A percentile compares a stretch with the other conserved stretches of the same genome.
These are phyloP conservation scores for Tetracladium maxilliforme DNA, from an alignment of 2,329 filamentous ascomycete genomes.

Conservation along the genomic window DNA sequence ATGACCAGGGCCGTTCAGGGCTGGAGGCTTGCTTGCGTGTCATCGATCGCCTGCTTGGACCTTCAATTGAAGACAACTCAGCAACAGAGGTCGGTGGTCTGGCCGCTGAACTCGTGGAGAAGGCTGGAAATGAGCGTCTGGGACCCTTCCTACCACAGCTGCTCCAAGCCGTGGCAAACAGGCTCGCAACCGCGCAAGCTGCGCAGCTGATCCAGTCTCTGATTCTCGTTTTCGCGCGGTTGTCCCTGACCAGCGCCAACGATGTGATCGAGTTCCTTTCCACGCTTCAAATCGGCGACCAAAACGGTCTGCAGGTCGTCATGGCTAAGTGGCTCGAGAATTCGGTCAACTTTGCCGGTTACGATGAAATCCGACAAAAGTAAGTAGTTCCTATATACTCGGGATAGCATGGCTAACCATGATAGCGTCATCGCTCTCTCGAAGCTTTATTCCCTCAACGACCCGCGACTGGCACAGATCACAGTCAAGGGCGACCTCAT, in stretches of 20 bases:
- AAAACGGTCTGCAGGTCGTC: conserved; percentile 79
- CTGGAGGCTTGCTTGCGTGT: conserved; percentile 83
- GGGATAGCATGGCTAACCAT: conserved; percentile 14
- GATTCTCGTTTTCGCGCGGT: conserved; percentile 84
- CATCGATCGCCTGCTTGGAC: conserved; percentile 77
- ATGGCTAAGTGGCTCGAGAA: conserved; percentile 95
- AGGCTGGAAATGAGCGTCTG: conserved; percentile 79
- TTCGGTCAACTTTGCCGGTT: conserved; percentile 92
- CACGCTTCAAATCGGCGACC: conserved; percentile 63
- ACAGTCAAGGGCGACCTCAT: conserved; percentile 88
- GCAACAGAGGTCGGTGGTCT: conserved; percentile 93
- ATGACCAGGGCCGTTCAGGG: conserved; percentile 65
- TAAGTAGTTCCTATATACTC: conserved; percentile 25
- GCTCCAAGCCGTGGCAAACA: conserved; percentile 73
- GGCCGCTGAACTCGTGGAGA: conserved; percentile 88
- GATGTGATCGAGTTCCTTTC: conserved; percentile 89
- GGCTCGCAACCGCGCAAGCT: conserved; percentile 68
- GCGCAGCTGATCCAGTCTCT: conserved; percentile 90
- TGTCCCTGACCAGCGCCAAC: conserved; percentile 70
- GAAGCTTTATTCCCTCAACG: conserved; percentile 78
- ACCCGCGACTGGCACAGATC: conserved; percentile 62
- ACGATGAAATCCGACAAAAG: conserved; percentile 96
- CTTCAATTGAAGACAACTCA: conserved; percentile 77
- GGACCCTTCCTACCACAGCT: conserved; percentile 84
- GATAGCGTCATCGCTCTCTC: conserved; percentile 77